Evolutionary conservation across 1,284 basidiomycete genomes (phyloP).

Genomic region (Marasmius fiardii): DNA sequence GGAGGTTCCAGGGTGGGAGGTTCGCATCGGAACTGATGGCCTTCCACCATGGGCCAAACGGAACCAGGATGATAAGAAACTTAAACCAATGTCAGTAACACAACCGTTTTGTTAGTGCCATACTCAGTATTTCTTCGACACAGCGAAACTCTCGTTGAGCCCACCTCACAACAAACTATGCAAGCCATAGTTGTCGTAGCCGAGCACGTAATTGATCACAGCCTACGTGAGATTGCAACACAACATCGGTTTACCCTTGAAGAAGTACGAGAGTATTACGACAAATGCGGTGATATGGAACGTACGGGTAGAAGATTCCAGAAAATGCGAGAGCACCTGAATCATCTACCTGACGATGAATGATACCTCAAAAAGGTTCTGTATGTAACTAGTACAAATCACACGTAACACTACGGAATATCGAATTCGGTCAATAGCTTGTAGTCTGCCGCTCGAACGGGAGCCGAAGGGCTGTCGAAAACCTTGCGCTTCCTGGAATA

Average conservation of each 20-base stretch:
- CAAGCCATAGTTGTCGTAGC: conserved; percentile 7
- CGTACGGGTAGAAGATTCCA: conserved; percentile 60
- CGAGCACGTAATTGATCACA: conserved; percentile 61
- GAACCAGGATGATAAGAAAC: conserved; percentile 26
- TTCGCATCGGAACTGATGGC: conserved; percentile 56
- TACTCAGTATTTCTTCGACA: neutral
- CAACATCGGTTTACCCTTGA: conserved; percentile 65
- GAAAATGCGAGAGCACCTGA: conserved; percentile 57
- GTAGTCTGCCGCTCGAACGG: conserved; percentile 60
- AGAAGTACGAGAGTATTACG: conserved; percentile 73
- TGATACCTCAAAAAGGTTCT: neutral
- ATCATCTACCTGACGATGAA: conserved; percentile 34
- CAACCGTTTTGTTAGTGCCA: neutral
- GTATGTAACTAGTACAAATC: neutral
- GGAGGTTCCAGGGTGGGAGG: conserved; percentile 58
- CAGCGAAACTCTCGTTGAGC: neutral
- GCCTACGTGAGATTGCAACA: conserved; percentile 56
- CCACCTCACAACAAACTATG: conserved; percentile 10
- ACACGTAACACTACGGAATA: neutral
- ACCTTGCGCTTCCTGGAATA: conserved; percentile 63
- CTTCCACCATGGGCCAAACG: conserved; percentile 69
- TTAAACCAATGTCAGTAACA: conserved; percentile 17
- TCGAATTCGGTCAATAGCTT: conserved; percentile 51
- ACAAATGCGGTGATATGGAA: conserved; percentile 63
- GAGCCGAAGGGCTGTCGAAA: conserved; percentile 76